A percentile compares a stretch with the other conserved stretches of the same genome.
Conservation (phyloP, 1,284 basidiomycete species). For the Lignosus rhinocerotis region DNA sequence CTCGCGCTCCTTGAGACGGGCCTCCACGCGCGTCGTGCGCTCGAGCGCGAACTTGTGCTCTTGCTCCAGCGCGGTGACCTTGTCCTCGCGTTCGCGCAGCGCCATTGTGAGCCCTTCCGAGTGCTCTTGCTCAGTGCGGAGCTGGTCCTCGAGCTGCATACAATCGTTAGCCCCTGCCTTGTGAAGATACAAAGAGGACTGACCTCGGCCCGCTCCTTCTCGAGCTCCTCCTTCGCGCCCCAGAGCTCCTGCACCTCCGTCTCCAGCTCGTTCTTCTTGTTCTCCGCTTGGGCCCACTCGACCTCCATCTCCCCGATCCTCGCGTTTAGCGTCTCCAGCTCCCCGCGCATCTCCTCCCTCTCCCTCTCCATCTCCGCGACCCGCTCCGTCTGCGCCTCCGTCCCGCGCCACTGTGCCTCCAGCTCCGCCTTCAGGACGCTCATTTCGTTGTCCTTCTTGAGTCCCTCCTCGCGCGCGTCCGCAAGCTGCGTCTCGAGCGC, state of each 20-base stretch:
- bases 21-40: slow-evolving; percentile 54
- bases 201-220: slow-evolving; percentile 59
- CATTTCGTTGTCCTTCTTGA: slow-evolving; percentile 49
- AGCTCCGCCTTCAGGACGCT: slow-evolving; percentile 53
- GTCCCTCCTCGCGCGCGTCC: slow-evolving; percentile 31
- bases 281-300: slow-evolving; percentile 58
- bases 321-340: slow-evolving; percentile 38
- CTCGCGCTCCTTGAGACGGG: slow-evolving; percentile 53
- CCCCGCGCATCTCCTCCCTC: slow-evolving; percentile 40
- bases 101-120: slow-evolving; percentile 46
- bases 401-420: slow-evolving; percentile 63
- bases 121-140: slow-evolving; percentile 49
- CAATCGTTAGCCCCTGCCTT: slow-evolving; percentile 3
- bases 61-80: slow-evolving; percentile 52
- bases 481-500: slow-evolving; percentile 33
- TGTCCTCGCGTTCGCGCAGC: slow-evolving; percentile 58
- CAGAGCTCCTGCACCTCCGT: slow-evolving; percentile 51
- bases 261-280: slow-evolving; percentile 53
- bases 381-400: slow-evolving; percentile 41
- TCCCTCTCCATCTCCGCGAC: slow-evolving; percentile 32
- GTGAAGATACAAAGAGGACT: slow-evolving; percentile 11
- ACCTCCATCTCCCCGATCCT: slow-evolving; percentile 47
- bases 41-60: slow-evolving; percentile 58
- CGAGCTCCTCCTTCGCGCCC: slow-evolving; percentile 48
- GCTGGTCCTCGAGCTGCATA: slow-evolving; percentile 49